These are phyloP conservation scores for Boletus insuetus DNA, from an alignment of 768 basidiomycete genomes.

Conservation along the genomic window DNA sequence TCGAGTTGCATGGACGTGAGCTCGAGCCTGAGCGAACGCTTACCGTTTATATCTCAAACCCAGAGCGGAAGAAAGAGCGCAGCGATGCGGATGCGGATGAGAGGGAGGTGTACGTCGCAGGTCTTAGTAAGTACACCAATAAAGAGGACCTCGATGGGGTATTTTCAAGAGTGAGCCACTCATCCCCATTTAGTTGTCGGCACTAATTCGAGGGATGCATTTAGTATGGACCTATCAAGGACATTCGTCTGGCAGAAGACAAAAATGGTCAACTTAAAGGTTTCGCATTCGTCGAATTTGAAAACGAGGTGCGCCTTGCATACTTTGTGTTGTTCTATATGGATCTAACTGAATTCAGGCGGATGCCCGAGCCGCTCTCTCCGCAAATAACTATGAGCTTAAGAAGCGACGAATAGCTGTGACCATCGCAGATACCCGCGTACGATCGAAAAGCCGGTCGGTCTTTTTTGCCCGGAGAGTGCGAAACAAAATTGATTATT, in stretches of 20 bases:
- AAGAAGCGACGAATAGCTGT: slow-evolving; percentile 91
- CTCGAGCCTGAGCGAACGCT: slow-evolving; percentile 66
- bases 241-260: slow-evolving; percentile 75
- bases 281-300: slow-evolving; percentile 92
- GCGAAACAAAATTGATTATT: neutral
- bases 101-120: slow-evolving; percentile 84
- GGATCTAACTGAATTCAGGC: slow-evolving; percentile 41
- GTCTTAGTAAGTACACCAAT: slow-evolving; percentile 73
- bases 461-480: slow-evolving; percentile 11
- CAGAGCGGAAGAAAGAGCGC: slow-evolving; percentile 84
- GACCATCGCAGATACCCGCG: slow-evolving; percentile 76
- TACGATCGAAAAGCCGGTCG: slow-evolving; percentile 52
- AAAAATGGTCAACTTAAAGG: slow-evolving; percentile 72
- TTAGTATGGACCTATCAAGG: slow-evolving; percentile 82
- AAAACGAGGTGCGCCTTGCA: slow-evolving; percentile 57
- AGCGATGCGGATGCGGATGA: slow-evolving; percentile 84
- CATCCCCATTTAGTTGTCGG: neutral
- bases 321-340: neutral
- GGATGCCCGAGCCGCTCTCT: slow-evolving; percentile 66
- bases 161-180: slow-evolving; percentile 64
- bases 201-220: neutral
- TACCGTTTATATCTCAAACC: slow-evolving; percentile 86
- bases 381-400: slow-evolving; percentile 82
- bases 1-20: slow-evolving; percentile 78
- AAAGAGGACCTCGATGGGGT: slow-evolving; percentile 76